Conservation (phyloP, 352 stramenopile genomes). For the Globisporangium middletonii region DNA sequence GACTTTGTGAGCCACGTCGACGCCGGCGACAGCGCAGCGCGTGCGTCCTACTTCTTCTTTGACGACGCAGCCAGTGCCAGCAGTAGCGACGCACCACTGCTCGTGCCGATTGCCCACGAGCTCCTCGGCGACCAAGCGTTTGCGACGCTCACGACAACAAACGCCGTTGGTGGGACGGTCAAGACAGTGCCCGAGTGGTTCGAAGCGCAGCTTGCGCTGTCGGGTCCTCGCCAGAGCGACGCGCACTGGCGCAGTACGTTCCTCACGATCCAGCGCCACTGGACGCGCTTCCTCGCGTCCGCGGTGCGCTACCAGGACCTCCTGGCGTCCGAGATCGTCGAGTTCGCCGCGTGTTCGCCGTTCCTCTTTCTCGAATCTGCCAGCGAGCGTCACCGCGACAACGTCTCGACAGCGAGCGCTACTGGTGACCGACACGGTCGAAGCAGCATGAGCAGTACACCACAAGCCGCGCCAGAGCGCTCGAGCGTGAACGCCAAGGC, state of each 20-base stretch:
- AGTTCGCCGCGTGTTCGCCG: slow-evolving; percentile 41
- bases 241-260: slow-evolving; percentile 11
- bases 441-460: background rate
- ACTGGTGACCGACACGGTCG: background rate
- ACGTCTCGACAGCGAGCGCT: background rate
- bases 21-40: slow-evolving; percentile 15
- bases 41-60: slow-evolving; percentile 20
- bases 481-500: slow-evolving; percentile 19
- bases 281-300: slow-evolving; percentile 19
- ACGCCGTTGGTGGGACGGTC: background rate
- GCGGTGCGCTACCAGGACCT: slow-evolving; percentile 31
- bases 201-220: slow-evolving; percentile 12
- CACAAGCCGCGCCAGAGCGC: background rate
- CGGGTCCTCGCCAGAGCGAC: background rate
- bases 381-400: background rate
- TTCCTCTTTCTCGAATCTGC: slow-evolving; percentile 23
- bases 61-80: background rate
- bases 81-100: background rate
- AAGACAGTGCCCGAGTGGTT: slow-evolving; percentile 34
- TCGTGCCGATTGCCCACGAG: slow-evolving; percentile 3
- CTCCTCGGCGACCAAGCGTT: slow-evolving; percentile 6
- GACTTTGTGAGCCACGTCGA: slow-evolving; percentile 25
- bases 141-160: slow-evolving; percentile 1
- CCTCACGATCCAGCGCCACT: slow-evolving; percentile 23
- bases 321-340: slow-evolving; percentile 31